Conservation (phyloP, 805 yeast species). For the Nakazawaea ishiwadae region DNA sequence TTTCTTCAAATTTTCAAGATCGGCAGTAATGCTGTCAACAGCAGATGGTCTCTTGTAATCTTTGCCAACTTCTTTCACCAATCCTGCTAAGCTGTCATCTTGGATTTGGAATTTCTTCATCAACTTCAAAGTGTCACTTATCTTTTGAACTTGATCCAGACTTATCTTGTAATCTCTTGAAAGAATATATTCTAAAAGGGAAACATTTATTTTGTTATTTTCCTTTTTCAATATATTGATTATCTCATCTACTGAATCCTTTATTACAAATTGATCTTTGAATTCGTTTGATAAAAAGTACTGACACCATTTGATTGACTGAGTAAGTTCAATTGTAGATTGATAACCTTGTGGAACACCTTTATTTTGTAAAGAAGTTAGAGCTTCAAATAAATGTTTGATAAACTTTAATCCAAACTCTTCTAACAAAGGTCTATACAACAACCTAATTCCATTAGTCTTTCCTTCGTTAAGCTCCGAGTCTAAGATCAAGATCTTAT, state of each 20-base stretch:
- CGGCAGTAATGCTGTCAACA: constrained; percentile 16
- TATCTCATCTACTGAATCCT: constrained; percentile 12
- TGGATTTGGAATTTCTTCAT: constrained; percentile 13
- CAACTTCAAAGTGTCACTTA: constrained; percentile 1
- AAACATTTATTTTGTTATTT: constrained; percentile 7
- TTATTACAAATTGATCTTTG: constrained; percentile 17
- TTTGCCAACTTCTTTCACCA: neutral
- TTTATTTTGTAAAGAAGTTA: constrained; percentile 13
- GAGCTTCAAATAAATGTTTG: constrained; percentile 33
- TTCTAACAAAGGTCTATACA: constrained; percentile 34
- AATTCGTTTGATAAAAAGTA: constrained; percentile 18
- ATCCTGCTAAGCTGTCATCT: constrained; percentile 16
- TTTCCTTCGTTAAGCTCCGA: constrained; percentile 23
- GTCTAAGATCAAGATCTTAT: constrained; percentile 27
- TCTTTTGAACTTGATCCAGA: neutral
- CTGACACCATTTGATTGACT: constrained; percentile 21
- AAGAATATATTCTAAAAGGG: constrained; percentile 6
- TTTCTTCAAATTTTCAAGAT: constrained; percentile 25
- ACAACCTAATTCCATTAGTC: constrained; percentile 36
- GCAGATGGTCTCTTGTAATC: constrained; percentile 6
- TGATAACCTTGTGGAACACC: constrained; percentile 15
- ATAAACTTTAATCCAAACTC: constrained; percentile 34
- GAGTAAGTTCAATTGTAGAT: constrained; percentile 13
- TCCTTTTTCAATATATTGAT: constrained; percentile 13
- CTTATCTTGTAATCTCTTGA: neutral